phyloP scores from a whole-genome alignment of 495 filamentous ascomycete species.

The Trichoderma gamsii region DNA sequence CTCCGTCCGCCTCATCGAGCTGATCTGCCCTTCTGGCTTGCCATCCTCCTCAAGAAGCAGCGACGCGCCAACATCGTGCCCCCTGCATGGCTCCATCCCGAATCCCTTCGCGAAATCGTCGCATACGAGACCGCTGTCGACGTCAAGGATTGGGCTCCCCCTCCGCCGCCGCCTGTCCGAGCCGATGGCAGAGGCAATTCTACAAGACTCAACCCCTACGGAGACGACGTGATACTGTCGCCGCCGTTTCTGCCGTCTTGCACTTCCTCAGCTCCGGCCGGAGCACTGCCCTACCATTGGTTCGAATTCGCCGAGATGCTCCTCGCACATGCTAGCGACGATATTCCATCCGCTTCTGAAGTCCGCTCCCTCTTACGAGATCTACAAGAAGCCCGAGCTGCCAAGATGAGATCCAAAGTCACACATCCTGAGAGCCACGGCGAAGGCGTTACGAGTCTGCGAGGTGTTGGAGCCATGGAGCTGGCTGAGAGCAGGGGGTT shows the following conservation, averaged over 20 bases:
- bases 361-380: slow-evolving; percentile 73
- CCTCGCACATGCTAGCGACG: slow-evolving; percentile 76
- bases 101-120: slow-evolving; percentile 67
- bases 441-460: slow-evolving; percentile 66
- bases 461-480: slow-evolving; percentile 87
- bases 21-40: slow-evolving; percentile 86
- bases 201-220: slow-evolving; percentile 17
- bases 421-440: slow-evolving; percentile 59
- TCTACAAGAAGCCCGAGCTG: slow-evolving; percentile 78
- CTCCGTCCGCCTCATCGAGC: slow-evolving; percentile 78
- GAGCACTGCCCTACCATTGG: slow-evolving; percentile 88
- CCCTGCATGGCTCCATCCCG: slow-evolving; percentile 76
- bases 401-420: slow-evolving; percentile 76
- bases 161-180: slow-evolving; percentile 55
- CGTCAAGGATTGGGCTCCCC: slow-evolving; percentile 64
- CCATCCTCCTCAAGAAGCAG: slow-evolving; percentile 94
- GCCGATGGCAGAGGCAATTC: slow-evolving; percentile 36
- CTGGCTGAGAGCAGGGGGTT: slow-evolving; percentile 80
- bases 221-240: slow-evolving; percentile 23
- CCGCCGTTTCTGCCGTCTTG: slow-evolving; percentile 59
- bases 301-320: slow-evolving; percentile 80
- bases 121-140: slow-evolving; percentile 66
- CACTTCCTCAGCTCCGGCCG: slow-evolving; percentile 52
- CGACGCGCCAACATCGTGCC: slow-evolving; percentile 88
- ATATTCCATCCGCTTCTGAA: slow-evolving; percentile 68